phyloP scores from a whole-genome alignment of 2,329 filamentous ascomycete genomes.

The Cladosporium sphaerospermum region DNA sequence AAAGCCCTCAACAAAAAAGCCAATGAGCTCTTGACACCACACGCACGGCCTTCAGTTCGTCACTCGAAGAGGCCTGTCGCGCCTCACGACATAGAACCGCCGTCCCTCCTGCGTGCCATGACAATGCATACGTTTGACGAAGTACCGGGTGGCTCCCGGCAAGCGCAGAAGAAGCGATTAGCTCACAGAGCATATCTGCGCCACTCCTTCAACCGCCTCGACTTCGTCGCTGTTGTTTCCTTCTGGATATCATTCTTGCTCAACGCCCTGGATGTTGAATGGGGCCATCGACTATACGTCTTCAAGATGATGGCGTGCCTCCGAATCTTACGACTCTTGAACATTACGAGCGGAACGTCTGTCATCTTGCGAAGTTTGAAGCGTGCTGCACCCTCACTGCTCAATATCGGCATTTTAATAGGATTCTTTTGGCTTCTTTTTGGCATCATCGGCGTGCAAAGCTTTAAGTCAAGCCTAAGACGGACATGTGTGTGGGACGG shows the following conservation, averaged over 20 bases:
- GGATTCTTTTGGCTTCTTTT: slow-evolving; percentile 97
- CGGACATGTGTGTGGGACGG: slow-evolving; percentile 46
- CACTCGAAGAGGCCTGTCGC: slow-evolving; percentile 32
- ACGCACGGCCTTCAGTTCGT: slow-evolving; percentile 61
- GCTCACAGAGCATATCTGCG: slow-evolving; percentile 87
- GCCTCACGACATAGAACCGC: slow-evolving; percentile 23
- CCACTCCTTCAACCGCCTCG: slow-evolving; percentile 91
- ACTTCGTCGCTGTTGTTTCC: slow-evolving; percentile 89
- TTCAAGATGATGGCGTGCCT: slow-evolving; percentile 97
- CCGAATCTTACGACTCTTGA: slow-evolving; percentile 83
- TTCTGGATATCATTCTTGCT: slow-evolving; percentile 89
- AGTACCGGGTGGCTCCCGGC: slow-evolving; percentile 56
- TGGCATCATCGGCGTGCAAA: slow-evolving; percentile 93
- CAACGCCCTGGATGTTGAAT: slow-evolving; percentile 63
- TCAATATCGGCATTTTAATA: slow-evolving; percentile 90
- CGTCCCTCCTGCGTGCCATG: slow-evolving; percentile 29
- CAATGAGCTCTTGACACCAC: slow-evolving; percentile 71
- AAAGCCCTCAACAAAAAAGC: slow-evolving; percentile 72
- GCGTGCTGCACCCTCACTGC: slow-evolving; percentile 82
- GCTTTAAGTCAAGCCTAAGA: slow-evolving; percentile 58
- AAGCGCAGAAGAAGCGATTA: slow-evolving; percentile 77
- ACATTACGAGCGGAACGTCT: slow-evolving; percentile 87
- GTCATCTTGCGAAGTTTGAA: slow-evolving; percentile 94
- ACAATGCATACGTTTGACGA: slow-evolving; percentile 36
- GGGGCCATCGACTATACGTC: slow-evolving; percentile 67